Percentiles rank a stretch among this genome's conserved stretches.
Evolutionary conservation across 2,329 filamentous ascomycete species (phyloP).

Genomic region (Gyromitra esculenta): DNA sequence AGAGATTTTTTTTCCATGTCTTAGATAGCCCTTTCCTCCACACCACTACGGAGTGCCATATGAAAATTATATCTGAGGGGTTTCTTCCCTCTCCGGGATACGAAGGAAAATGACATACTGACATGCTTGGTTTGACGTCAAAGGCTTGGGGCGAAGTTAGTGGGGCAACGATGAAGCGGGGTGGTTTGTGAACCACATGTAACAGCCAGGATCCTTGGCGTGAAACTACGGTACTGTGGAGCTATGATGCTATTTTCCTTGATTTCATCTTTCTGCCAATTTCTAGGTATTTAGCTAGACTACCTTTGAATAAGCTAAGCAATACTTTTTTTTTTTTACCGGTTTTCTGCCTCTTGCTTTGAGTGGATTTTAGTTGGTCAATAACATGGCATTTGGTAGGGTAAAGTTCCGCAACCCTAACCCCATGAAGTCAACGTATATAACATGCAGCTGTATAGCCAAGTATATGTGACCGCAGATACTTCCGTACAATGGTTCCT

Average conservation of each 20-base stretch:
- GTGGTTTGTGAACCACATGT: constrained; percentile 16
- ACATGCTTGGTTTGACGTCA: neutral
- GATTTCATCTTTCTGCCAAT: neutral
- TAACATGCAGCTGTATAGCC: too few species aligned
- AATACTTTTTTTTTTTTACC: neutral
- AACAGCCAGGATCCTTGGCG: neutral
- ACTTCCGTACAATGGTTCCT: too few species aligned
- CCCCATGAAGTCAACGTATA: too few species aligned
- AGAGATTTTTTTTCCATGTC: neutral
- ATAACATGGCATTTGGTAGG: too few species aligned
- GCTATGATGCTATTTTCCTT: neutral
- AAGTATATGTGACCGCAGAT: too few species aligned
- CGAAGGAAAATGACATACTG: neutral
- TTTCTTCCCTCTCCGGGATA: neutral
- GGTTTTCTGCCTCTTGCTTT: too few species aligned
- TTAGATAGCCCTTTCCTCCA: neutral
- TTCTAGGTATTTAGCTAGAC: neutral
- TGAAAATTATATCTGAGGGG: neutral
- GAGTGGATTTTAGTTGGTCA: too few species aligned
- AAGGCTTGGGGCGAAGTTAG: neutral
- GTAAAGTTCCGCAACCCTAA: too few species aligned
- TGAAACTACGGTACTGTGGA: neutral
- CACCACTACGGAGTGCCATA: neutral
- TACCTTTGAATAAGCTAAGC: neutral
- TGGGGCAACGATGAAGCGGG: constrained; percentile 9